These are phyloP conservation scores for Avicennia marina DNA, from an alignment of 257 asterid genomes.

Conservation along the genomic window DNA sequence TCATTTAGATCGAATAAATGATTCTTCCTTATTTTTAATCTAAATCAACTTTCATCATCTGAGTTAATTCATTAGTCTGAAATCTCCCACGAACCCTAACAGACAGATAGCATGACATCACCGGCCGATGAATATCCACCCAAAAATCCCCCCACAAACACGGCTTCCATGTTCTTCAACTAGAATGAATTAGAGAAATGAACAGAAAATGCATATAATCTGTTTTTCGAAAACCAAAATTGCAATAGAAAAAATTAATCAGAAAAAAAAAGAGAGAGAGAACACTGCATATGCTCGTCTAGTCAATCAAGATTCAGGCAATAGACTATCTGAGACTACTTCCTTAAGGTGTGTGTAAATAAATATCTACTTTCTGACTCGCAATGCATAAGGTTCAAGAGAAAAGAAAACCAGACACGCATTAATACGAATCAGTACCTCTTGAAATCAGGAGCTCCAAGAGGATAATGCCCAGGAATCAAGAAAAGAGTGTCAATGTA, in stretches of 20 bases:
- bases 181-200: neutral
- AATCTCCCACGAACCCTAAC: neutral
- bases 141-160: neutral
- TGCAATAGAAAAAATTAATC: neutral
- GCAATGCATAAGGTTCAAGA: neutral
- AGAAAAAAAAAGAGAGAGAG: neutral
- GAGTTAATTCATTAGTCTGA: neutral
- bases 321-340: neutral
- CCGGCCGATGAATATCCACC: neutral
- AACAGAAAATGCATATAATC: neutral
- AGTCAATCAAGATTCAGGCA: neutral
- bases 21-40: no score
- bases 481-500: no score
- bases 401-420: neutral
- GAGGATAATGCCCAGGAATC: neutral
- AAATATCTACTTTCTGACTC: neutral
- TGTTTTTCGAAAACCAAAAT: neutral
- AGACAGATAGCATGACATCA: neutral
- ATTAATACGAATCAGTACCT: slow-evolving; percentile 18
- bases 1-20: no score
- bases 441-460: neutral
- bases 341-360: neutral
- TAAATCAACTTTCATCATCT: neutral
- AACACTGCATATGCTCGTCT: neutral
- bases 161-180: neutral